These are phyloP conservation scores for Amphibolis antarctica DNA, from an alignment of 106 monocot species.

Conservation along the genomic window DNA sequence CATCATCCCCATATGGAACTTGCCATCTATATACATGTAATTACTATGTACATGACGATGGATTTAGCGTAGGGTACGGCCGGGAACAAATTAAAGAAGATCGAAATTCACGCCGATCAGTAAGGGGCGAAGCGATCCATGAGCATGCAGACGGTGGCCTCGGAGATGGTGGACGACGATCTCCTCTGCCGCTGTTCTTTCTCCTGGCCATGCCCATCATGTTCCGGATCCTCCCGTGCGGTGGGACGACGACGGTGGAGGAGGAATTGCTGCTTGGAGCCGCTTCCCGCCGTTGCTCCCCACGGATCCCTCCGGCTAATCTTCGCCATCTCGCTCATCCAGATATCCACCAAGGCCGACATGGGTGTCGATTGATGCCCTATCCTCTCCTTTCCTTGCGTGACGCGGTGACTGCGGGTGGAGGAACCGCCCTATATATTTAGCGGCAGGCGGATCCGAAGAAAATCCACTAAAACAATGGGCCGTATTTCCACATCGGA, in stretches of 20 bases:
- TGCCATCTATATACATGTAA: no score
- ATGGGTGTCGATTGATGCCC: neutral
- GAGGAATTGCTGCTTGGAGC: neutral
- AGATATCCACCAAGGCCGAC: slow-evolving; percentile 21
- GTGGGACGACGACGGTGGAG: neutral
- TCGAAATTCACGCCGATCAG: no score
- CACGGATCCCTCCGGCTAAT: neutral
- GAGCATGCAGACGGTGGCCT: slow-evolving; percentile 42
- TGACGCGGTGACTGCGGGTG: no score
- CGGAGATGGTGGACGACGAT: slow-evolving; percentile 16
- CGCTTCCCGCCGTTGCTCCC: neutral
- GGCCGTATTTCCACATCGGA: no score
- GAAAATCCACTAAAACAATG: no score
- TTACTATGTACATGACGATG: no score
- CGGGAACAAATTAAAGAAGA: no score
- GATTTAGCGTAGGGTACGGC: no score
- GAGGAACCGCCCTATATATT: no score
- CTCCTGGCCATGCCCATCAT: neutral
- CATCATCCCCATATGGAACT: no score
- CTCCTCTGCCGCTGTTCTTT: neutral
- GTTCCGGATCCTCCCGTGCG: neutral
- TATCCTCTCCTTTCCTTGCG: neutral
- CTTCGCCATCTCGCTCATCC: slow-evolving; percentile 19
- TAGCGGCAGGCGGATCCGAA: no score
- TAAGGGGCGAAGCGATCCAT: slow-evolving; percentile 55